A percentile compares a stretch with the other conserved stretches of the same genome.
Conservation (phyloP, 306 rosid genomes). For the Geum urbanum region DNA sequence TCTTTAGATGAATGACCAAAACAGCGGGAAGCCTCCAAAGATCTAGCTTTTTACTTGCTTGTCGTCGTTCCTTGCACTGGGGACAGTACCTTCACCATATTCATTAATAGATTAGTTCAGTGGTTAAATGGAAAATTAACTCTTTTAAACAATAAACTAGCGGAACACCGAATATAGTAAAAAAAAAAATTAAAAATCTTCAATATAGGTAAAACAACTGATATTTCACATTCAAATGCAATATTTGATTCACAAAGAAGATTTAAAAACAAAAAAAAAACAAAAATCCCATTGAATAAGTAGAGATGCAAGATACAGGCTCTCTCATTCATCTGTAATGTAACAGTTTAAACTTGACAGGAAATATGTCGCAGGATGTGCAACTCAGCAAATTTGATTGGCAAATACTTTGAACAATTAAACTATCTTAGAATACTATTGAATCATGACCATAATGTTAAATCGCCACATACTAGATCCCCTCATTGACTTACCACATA, state of each 20-base stretch:
- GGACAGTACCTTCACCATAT: conserved; percentile 77
- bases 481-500: conserved; percentile 69
- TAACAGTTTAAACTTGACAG: background rate
- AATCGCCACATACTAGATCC: background rate
- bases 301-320: background rate
- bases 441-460: background rate
- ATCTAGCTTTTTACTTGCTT: conserved; percentile 98
- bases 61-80: conserved; percentile 84
- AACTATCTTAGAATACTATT: background rate
- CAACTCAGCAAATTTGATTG: background rate
- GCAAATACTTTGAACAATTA: background rate
- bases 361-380: no score
- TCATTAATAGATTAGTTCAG: conserved; percentile 10
- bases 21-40: conserved; percentile 98
- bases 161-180: no score
- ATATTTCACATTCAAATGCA: background rate
- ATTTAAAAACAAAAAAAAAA: background rate
- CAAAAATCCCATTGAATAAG: background rate
- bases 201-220: background rate
- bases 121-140: background rate
- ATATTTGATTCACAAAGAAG: background rate
- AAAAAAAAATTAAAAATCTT: no score
- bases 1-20: conserved; percentile 87
- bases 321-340: background rate
- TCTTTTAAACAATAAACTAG: background rate